A percentile compares a stretch with the other conserved stretches of the same genome.
phyloP scores from a whole-genome alignment of 768 basidiomycete genomes.

The Pulveroboletus ravenelii region DNA sequence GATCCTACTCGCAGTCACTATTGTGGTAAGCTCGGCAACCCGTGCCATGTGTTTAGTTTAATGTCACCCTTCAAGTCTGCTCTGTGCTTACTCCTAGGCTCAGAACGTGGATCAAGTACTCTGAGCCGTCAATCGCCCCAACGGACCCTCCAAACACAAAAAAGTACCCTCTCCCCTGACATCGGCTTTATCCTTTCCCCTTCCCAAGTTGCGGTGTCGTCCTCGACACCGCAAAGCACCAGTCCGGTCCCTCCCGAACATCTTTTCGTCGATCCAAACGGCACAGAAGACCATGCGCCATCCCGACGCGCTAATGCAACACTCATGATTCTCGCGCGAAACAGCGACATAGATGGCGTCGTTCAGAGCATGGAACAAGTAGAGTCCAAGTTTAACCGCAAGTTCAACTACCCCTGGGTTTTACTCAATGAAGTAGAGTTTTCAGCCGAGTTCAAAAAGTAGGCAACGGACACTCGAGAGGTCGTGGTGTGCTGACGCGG shows the following conservation, averaged over 20 bases:
- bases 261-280: slow-evolving; percentile 1
- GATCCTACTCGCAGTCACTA: slow-evolving; percentile 21
- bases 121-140: slow-evolving; percentile 2
- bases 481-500: slow-evolving; percentile 12
- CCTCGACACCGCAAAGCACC: background rate
- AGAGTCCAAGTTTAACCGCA: slow-evolving; percentile 55
- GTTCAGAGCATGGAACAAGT: slow-evolving; percentile 48
- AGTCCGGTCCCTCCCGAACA: slow-evolving; percentile 1
- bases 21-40: slow-evolving; percentile 19
- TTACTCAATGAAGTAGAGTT: slow-evolving; percentile 62
- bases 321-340: slow-evolving; percentile 51
- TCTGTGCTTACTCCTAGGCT: slow-evolving; percentile 22
- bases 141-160: background rate
- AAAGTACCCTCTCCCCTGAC: background rate
- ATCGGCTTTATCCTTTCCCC: background rate
- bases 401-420: slow-evolving; percentile 57
- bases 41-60: background rate
- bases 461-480: background rate
- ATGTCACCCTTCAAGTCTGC: slow-evolving; percentile 8
- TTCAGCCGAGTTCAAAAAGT: slow-evolving; percentile 48
- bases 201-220: background rate
- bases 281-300: background rate
- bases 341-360: slow-evolving; percentile 43
- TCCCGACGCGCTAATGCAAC: slow-evolving; percentile 50
- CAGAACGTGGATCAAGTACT: slow-evolving; percentile 2